These are phyloP conservation scores for Mycena indigotica DNA, from an alignment of 768 basidiomycete species.

Conservation along the genomic window DNA sequence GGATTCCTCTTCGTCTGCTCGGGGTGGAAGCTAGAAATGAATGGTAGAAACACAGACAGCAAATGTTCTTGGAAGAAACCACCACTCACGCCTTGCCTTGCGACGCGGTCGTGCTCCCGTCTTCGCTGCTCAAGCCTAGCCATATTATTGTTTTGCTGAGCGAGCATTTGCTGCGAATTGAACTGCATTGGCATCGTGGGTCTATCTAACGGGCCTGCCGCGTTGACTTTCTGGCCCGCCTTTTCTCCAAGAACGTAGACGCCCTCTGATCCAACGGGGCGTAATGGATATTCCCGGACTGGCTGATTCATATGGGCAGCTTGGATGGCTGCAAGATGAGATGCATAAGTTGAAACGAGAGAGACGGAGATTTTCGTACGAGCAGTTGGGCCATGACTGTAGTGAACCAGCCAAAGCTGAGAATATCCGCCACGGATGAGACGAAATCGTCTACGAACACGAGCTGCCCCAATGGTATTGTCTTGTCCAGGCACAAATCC, in stretches of 20 bases:
- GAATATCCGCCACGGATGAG: slow-evolving; percentile 73
- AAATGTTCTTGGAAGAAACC: too few relatives aligned
- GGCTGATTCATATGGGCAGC: slow-evolving; percentile 62
- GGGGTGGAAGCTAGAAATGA: slow-evolving; percentile 36
- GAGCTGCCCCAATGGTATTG: slow-evolving; percentile 51
- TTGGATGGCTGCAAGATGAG: slow-evolving; percentile 52
- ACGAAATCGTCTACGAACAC: slow-evolving; percentile 71
- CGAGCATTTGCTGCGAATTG: slow-evolving; percentile 62
- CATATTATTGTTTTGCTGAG: slow-evolving; percentile 73
- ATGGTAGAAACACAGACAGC: slow-evolving; percentile 7
- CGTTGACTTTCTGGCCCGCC: slow-evolving; percentile 65
- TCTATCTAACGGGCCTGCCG: slow-evolving; percentile 38
- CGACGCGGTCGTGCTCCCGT: slow-evolving; percentile 58
- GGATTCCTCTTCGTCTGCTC: slow-evolving; percentile 63
- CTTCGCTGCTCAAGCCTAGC: slow-evolving; percentile 64
- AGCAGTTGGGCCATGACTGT: slow-evolving; percentile 62
- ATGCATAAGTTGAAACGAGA: slow-evolving; percentile 11
- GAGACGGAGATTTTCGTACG: slow-evolving; percentile 49
- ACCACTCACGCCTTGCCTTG: slow-evolving; percentile 44
- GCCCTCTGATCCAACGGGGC: slow-evolving; percentile 62
- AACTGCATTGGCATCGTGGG: slow-evolving; percentile 39
- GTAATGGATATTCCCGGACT: slow-evolving; percentile 71
- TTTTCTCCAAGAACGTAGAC: slow-evolving; percentile 76
- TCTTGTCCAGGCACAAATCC: slow-evolving; percentile 79
- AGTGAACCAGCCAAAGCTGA: slow-evolving; percentile 76